Evolutionary conservation across 768 basidiomycete species (phyloP).

Genomic region (Nevesoporus exiguus): DNA sequence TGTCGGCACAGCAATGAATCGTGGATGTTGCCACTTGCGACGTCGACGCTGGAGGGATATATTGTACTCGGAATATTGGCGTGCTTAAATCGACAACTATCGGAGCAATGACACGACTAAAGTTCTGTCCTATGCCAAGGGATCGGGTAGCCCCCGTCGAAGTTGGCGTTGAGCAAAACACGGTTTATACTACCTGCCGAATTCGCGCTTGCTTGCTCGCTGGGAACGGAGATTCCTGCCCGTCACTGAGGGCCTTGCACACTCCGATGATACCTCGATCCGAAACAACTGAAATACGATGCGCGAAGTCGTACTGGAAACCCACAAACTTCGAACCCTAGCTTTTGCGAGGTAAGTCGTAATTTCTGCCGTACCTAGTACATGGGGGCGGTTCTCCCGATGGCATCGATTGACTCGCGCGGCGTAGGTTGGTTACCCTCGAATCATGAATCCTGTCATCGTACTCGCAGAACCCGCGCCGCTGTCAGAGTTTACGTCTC

Average conservation of each 20-base stretch:
- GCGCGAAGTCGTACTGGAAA: slow-evolving; percentile 19
- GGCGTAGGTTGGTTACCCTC: slow-evolving; percentile 24
- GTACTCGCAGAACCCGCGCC: slow-evolving; percentile 19
- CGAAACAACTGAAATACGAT: slow-evolving; percentile 8
- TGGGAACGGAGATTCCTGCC: slow-evolving; percentile 23
- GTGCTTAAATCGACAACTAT: background rate
- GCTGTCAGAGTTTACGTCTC: slow-evolving; percentile 33
- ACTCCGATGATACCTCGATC: slow-evolving; percentile 24
- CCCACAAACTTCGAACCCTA: slow-evolving; percentile 9
- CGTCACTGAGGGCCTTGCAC: slow-evolving; percentile 13
- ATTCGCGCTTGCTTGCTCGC: slow-evolving; percentile 27
- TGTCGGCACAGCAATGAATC: slow-evolving; percentile 5
- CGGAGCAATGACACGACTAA: background rate
- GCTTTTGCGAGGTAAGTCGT: slow-evolving; percentile 15
- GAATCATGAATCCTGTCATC: slow-evolving; percentile 24
- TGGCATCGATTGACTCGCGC: slow-evolving; percentile 30
- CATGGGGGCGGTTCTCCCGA: slow-evolving; percentile 21
- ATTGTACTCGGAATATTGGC: background rate
- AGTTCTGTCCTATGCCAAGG: background rate
- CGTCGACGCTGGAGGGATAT: background rate
- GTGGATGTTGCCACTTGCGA: background rate
- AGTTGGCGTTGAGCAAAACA: slow-evolving; percentile 6
- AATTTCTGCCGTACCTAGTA: slow-evolving; percentile 12
- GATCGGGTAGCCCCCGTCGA: slow-evolving; percentile 1
- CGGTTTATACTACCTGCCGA: slow-evolving; percentile 1